Percentiles rank a stretch among this genome's conserved stretches.
Conservation (phyloP, 2,329 filamentous ascomycete genomes). For the Arthroderma uncinatum region DNA sequence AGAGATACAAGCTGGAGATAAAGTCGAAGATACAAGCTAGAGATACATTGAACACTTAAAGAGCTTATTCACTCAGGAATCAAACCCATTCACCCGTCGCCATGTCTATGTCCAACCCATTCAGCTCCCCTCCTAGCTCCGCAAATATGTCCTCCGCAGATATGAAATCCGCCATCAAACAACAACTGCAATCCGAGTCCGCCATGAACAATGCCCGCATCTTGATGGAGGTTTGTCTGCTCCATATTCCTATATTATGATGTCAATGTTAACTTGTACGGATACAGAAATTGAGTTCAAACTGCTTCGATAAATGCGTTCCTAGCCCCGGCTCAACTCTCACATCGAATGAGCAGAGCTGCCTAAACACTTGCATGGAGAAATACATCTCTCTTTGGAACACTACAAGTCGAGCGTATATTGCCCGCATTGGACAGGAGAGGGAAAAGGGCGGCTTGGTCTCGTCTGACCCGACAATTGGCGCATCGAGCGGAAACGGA, state of each 20-base stretch:
- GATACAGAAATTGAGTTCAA: slow-evolving; percentile 62
- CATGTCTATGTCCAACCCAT: slow-evolving; percentile 34
- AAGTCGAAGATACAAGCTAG: not conserved
- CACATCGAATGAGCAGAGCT: slow-evolving; percentile 56
- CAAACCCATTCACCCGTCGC: slow-evolving; percentile 4
- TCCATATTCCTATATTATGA: not conserved
- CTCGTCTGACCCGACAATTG: too few species aligned
- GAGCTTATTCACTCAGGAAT: not conserved
- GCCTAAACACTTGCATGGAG: slow-evolving; percentile 67
- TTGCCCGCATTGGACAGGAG: slow-evolving; percentile 46
- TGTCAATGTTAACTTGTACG: not conserved
- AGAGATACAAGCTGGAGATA: not conserved
- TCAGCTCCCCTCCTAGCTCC: slow-evolving; percentile 21
- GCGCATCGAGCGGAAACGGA: not conserved
- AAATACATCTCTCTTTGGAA: slow-evolving; percentile 80
- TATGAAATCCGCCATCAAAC: slow-evolving; percentile 47
- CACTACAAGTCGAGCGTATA: slow-evolving; percentile 57
- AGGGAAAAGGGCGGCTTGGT: slow-evolving; percentile 17
- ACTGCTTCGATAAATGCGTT: slow-evolving; percentile 70
- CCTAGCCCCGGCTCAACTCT: slow-evolving; percentile 53
- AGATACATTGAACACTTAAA: not conserved
- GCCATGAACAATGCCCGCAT: slow-evolving; percentile 57
- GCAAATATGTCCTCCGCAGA: slow-evolving; percentile 24
- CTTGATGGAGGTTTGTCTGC: slow-evolving; percentile 52
- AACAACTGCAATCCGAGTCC: slow-evolving; percentile 52